Evolutionary conservation across 805 yeast genomes (phyloP).

Genomic region (Metschnikowia henanensis): DNA sequence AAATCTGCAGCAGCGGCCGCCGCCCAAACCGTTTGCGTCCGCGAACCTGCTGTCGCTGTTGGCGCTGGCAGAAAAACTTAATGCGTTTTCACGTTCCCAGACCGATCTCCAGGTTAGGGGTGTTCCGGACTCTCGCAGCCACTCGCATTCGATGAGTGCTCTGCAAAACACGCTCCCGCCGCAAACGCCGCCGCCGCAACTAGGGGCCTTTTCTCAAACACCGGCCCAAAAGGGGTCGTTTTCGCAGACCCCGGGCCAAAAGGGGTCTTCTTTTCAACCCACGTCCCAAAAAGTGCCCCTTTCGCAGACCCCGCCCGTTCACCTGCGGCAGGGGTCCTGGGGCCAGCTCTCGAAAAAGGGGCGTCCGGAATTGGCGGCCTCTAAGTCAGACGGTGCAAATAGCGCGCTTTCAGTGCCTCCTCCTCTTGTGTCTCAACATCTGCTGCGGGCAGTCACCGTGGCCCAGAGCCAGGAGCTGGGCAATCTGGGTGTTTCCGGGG

Average conservation of each 20-base stretch:
- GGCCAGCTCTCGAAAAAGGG: too few relatives aligned
- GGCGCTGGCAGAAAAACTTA: slow-evolving; percentile 5
- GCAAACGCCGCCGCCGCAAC: slow-evolving; percentile 6
- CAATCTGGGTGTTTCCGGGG: too few relatives aligned
- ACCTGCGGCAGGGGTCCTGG: too few relatives aligned
- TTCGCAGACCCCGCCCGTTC: too few relatives aligned
- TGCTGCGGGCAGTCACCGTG: slow-evolving; percentile 7
- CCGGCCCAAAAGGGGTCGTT: too few relatives aligned
- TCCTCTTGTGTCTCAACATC: slow-evolving; percentile 3
- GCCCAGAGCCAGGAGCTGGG: slow-evolving; percentile 2
- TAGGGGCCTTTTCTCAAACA: neutral
- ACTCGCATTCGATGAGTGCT: neutral
- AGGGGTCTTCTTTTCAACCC: neutral
- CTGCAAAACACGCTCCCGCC: slow-evolving; percentile 1
- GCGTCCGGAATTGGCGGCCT: neutral
- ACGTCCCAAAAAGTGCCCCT: too few relatives aligned
- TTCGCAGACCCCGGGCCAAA: too few relatives aligned
- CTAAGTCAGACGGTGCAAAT: neutral
- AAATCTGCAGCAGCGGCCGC: neutral
- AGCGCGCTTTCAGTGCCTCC: neutral
- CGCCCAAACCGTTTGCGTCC: neutral
- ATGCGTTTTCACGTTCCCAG: neutral
- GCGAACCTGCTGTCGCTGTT: neutral
- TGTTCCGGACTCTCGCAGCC: neutral
- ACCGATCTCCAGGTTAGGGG: neutral